Percentiles rank a stretch among this genome's conserved stretches.
Evolutionary conservation across 495 filamentous ascomycete species (phyloP).

Genomic region (Podospora fimiseda): DNA sequence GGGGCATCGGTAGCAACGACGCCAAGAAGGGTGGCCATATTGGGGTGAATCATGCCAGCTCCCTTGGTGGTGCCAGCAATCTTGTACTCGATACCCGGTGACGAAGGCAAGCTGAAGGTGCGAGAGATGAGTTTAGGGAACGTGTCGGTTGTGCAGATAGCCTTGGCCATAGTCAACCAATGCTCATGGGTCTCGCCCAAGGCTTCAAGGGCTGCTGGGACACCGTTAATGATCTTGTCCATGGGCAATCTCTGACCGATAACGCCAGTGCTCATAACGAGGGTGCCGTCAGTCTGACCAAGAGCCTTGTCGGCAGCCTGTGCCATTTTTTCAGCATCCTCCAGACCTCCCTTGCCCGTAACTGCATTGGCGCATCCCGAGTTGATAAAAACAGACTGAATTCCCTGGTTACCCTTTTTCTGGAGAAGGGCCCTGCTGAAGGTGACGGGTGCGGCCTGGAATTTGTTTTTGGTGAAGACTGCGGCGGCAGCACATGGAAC

Average conservation of each 20-base stretch:
- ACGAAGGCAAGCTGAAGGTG: constrained; percentile 79
- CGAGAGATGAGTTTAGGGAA: constrained; percentile 93
- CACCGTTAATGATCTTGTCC: constrained; percentile 74
- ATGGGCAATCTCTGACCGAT: constrained; percentile 95
- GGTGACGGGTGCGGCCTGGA: constrained; percentile 91
- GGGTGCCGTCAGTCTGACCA: constrained; percentile 57
- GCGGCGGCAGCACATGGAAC: constrained; percentile 85
- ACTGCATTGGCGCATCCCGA: constrained; percentile 97
- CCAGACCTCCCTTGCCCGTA: constrained; percentile 82
- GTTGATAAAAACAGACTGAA: constrained; percentile 85
- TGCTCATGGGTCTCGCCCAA: constrained; percentile 71
- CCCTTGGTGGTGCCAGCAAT: constrained; percentile 97
- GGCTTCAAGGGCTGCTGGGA: constrained; percentile 65
- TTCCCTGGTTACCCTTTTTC: constrained; percentile 57
- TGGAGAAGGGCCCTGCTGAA: constrained; percentile 68
- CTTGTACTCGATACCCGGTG: constrained; percentile 64
- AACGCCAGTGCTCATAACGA: constrained; percentile 98
- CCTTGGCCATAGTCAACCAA: constrained; percentile 81
- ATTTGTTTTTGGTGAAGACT: constrained; percentile 97
- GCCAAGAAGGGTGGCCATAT: constrained; percentile 95
- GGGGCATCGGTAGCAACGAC: constrained; percentile 92
- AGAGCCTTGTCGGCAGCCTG: constrained; percentile 65
- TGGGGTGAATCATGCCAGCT: constrained; percentile 98
- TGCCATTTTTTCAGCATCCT: constrained; percentile 84
- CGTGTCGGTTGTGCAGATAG: constrained; percentile 98